phyloP scores from a whole-genome alignment of 495 filamentous ascomycete species.

The Terfezia claveryi region DNA sequence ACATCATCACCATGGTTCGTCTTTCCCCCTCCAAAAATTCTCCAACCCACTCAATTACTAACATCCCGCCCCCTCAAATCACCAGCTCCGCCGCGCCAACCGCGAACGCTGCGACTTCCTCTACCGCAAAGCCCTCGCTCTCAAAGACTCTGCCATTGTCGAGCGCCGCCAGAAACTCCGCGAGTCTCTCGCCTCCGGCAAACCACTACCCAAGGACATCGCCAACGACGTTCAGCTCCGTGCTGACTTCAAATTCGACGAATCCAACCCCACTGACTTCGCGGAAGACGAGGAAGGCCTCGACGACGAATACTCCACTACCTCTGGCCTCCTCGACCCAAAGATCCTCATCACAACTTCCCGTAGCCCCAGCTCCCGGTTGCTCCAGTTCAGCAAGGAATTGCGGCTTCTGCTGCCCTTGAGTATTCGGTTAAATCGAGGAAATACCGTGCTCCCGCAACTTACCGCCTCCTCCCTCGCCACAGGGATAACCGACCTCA shows the following conservation, averaged over 20 bases:
- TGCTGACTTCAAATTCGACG: constrained; percentile 84
- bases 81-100: constrained; percentile 15
- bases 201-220: constrained; percentile 61
- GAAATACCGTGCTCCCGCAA: constrained; percentile 68
- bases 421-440: constrained; percentile 72
- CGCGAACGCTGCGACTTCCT: constrained; percentile 66
- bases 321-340: constrained; percentile 67
- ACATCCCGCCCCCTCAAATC: too few species aligned
- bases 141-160: constrained; percentile 78
- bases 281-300: constrained; percentile 43
- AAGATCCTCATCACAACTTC: constrained; percentile 83
- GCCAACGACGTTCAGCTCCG: constrained; percentile 73
- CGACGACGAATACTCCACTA: constrained; percentile 86
- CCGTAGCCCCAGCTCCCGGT: constrained; percentile 61
- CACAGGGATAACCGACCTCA: constrained; percentile 58
- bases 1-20: too few species aligned
- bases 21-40: too few species aligned
- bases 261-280: constrained; percentile 38
- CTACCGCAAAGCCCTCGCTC: constrained; percentile 43
- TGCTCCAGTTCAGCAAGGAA: constrained; percentile 86
- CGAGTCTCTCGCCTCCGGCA: constrained; percentile 54
- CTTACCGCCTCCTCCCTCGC: constrained; percentile 60
- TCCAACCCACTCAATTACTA: too few species aligned
- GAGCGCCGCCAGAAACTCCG: constrained; percentile 76
- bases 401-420: constrained; percentile 80